Evolutionary conservation across 768 basidiomycete genomes (phyloP), one percentile per base, ranked within the genome.

Genomic region (Boletus tylopilopsis): DNA sequence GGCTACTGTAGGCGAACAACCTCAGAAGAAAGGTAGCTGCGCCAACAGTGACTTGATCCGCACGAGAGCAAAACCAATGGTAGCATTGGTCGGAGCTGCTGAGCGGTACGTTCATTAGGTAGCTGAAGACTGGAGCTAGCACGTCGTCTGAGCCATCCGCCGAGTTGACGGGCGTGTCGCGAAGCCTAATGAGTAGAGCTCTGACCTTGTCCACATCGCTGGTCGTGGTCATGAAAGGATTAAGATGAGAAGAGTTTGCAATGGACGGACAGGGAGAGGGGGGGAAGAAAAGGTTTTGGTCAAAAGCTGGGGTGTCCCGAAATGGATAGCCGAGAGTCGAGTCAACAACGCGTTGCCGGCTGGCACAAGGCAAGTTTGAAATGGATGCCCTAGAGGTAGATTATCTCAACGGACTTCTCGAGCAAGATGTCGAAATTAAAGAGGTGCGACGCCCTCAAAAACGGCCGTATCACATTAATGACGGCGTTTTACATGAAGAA

Each of bases 1-100:
- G 66, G 42, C 79, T 77, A 45, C 77, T 70, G 58, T 91, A 96
- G 10, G 92, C 92, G 63, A 87, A 85, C 33, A 96, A 68, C 43
- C 92, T 80, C 32, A 95, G 72, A 42, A 90, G 76, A 69, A 94
- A 96, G 0, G 82, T 83, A 0, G 94, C 90, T 2, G 85, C 80
- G 50, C 81, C 84, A 9, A 76, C 66, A 0, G 79, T 82, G 29
- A 79, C 69, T 9, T 74, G 63, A 27, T 78, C 70, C 4, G 84
- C 85, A 32, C 76, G 75, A 24, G 70, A 64, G 66, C 94, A 96
- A 64, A 87, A 94, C 90, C 91, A 94, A 60, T 96, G 93, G 45
- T 77, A 51, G 25, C 52, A 53, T 27, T 70, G 66, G 42, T 75
- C 74, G 37, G 64, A 62, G 27, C 68, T 55, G 39, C 66, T 63